These are phyloP conservation scores for Thermoascus crustaceus DNA, from an alignment of 2,329 filamentous ascomycete genomes.

Conservation along the genomic window DNA sequence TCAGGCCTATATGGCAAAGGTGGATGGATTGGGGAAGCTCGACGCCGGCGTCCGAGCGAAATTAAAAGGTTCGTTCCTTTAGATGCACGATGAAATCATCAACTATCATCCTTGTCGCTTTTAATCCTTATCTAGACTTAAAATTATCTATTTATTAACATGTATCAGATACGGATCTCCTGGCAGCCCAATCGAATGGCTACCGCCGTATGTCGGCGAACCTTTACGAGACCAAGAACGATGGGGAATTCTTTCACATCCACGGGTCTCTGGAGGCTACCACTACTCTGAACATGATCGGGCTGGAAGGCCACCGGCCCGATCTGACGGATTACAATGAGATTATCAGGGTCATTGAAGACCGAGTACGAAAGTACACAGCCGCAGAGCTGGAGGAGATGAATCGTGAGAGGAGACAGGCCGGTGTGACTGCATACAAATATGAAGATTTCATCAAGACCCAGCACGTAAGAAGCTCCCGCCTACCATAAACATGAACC, in stretches of 20 bases:
- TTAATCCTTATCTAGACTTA: too few species aligned
- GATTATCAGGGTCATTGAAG: constrained; percentile 53
- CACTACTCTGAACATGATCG: constrained; percentile 62
- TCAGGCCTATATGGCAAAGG: constrained; percentile 35
- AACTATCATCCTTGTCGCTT: too few species aligned
- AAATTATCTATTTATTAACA: constrained; percentile 10
- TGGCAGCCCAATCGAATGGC: constrained; percentile 60
- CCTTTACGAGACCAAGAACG: constrained; percentile 59
- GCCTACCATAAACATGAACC: not conserved
- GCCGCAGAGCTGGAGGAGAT: constrained; percentile 49
- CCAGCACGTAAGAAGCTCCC: constrained; percentile 38
- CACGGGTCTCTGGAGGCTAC: constrained; percentile 67
- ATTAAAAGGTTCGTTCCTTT: constrained; percentile 26
- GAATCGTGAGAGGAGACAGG: constrained; percentile 50
- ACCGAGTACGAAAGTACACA: constrained; percentile 48
- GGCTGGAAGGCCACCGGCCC: constrained; percentile 53
- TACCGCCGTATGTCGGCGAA: constrained; percentile 68
- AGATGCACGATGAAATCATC: too few species aligned
- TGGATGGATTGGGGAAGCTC: constrained; percentile 31
- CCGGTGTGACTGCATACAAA: constrained; percentile 53
- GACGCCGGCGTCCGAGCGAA: constrained; percentile 31
- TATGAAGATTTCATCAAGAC: constrained; percentile 53
- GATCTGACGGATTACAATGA: constrained; percentile 53
- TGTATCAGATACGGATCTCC: constrained; percentile 59
- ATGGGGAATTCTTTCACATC: constrained; percentile 64